A percentile compares a stretch with the other conserved stretches of the same genome.
Conservation (phyloP, 176 grass and related monocot genomes). For the Zea mays region Zm-B73-REFERENCE-NAM-5.0 NC_050104.1:162066501-162067000, state of each 20-base stretch:
- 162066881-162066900: constrained; percentile 79
- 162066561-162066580: constrained; percentile 23
- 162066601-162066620: constrained; percentile 10
- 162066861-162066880: constrained; percentile 50
- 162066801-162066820: too few species aligned
- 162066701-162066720: neutral
- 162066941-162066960: constrained; percentile 52
- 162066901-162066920: constrained; percentile 83
- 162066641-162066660: constrained; percentile 4
- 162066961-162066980: constrained; percentile 50
- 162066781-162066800: neutral
- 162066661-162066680: neutral
- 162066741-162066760: neutral
- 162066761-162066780: neutral
- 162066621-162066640: neutral
- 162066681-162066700: neutral
- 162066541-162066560: constrained; percentile 21
- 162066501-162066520: constrained; percentile 37
- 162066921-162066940: constrained; percentile 57
- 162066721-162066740: constrained; percentile 25
- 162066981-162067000: constrained; percentile 44
- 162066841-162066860: neutral
- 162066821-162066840: neutral
- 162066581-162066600: constrained; percentile 1
- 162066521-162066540: constrained; percentile 36